Base-by-base conservation (phyloP, 1,284 basidiomycete genomes). In the Ganoderma multipileum region DNA sequence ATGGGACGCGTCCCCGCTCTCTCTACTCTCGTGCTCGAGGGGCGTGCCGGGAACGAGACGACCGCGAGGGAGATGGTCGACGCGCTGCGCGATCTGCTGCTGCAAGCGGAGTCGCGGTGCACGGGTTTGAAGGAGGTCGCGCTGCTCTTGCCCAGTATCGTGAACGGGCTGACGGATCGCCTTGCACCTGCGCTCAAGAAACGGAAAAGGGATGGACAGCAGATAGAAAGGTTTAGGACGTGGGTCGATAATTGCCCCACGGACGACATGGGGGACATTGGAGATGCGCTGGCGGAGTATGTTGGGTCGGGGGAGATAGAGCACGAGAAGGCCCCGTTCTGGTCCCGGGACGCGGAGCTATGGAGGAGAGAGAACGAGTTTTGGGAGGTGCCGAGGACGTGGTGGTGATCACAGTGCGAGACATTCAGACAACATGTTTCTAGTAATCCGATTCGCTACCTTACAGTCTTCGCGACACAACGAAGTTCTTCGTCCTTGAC, bases 401-500 rank as follows among this genome's bases (percentile, higher is more conserved):
- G 44, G 44, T 23, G 44, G 9, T n/a, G n/a, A n/a, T n/a, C n/a
- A n/a, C n/a, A n/a, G n/a, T n/a, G n/a, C n/a, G n/a, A n/a, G n/a
- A n/a, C n/a, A n/a, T n/a, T n/a, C n/a, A n/a, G n/a, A n/a, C n/a
- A n/a, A n/a, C n/a, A n/a, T n/a, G n/a, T n/a, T n/a, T n/a, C n/a
- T n/a, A n/a, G n/a, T n/a, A n/a, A n/a, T n/a, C n/a, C n/a, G n/a
- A n/a, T n/a, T 2, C 18, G n/a, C 44, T 47, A 30, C 30, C 23
- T 12, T 54, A 54, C 52, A 54, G 11, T 8, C 68, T 72, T 70
- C 2, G 79, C 79, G 52, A 80, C 79, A 12, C 68, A 68, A 12
- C 74, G 69, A 9, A 80, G 69, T 60, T 79, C 75, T 28, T 76
- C 77, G 68, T 79, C 77, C 30, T 73, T 78, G 33, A 77, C 79